Evolutionary conservation across 108 stramenopile species (phyloP).

Genomic region (Tribonema minus): DNA sequence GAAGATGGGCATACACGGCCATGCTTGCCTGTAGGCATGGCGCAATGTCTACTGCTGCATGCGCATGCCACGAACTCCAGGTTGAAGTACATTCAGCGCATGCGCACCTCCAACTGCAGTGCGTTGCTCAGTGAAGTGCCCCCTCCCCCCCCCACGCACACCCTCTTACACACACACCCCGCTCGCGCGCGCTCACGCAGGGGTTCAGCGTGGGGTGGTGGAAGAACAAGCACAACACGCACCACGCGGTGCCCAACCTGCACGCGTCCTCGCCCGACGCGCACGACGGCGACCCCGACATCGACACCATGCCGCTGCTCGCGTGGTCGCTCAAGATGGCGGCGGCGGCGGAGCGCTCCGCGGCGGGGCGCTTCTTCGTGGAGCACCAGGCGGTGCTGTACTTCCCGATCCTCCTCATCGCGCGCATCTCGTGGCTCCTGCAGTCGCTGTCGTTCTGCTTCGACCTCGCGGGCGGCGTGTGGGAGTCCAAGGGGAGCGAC

Average conservation of each 20-base stretch:
- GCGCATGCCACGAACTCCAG: no score
- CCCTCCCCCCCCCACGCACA: no score
- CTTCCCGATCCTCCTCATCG: constrained; percentile 91
- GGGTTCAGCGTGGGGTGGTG: constrained; percentile 62
- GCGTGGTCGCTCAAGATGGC: constrained; percentile 95
- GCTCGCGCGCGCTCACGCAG: no score
- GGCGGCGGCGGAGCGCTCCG: constrained; percentile 73
- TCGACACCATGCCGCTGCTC: constrained; percentile 97
- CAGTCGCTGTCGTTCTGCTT: constrained; percentile 87
- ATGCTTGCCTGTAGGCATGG: no score
- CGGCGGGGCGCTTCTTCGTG: constrained; percentile 74
- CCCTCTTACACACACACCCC: no score
- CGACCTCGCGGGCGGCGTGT: constrained; percentile 44
- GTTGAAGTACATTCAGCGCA: no score
- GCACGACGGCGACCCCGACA: constrained; percentile 62
- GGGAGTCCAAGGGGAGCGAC: constrained; percentile 17
- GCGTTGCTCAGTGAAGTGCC: no score
- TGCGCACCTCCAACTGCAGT: no score
- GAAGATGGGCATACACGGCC: no score
- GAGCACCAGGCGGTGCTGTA: constrained; percentile 80
- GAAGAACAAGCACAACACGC: constrained; percentile 86
- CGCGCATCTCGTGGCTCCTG: constrained; percentile 89
- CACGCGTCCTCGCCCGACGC: constrained; percentile 63
- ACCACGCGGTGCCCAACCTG: constrained; percentile 96
- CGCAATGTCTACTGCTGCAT: no score